Conservation (phyloP, 2,329 filamentous ascomycete species). For the Pseudocercospora macadamiae region DNA sequence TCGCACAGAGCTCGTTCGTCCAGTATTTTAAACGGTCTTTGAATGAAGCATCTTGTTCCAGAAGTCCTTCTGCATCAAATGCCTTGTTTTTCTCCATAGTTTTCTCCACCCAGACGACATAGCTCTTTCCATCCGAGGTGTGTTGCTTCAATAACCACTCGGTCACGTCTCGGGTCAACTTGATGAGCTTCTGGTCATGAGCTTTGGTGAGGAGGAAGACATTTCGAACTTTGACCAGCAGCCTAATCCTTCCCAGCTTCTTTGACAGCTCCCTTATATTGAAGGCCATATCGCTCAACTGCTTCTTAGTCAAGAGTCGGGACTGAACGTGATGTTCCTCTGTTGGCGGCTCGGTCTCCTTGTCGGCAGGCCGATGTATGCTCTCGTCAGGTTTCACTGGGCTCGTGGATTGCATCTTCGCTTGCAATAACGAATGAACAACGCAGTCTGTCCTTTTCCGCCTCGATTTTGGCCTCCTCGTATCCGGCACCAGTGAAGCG, state of each 20-base stretch:
- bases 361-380: conserved; percentile 45
- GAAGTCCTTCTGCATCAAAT: conserved; percentile 73
- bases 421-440: conserved; percentile 62
- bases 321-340: conserved; percentile 54
- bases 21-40: conserved; percentile 74
- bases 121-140: conserved; percentile 64
- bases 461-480: conserved; percentile 42
- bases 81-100: conserved; percentile 69
- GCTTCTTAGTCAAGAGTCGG: conserved; percentile 89
- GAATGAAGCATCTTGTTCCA: conserved; percentile 62
- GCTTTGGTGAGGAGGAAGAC: conserved; percentile 91
- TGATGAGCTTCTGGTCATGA: conserved; percentile 80
- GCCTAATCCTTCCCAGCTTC: conserved; percentile 77
- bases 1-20: conserved; percentile 76
- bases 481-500: conserved; percentile 53
- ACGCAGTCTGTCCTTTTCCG: conserved; percentile 59
- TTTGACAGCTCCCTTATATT: conserved; percentile 89
- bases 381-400: conserved; percentile 26
- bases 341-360: conserved; percentile 40
- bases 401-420: conserved; percentile 42
- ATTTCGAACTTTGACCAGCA: conserved; percentile 78
- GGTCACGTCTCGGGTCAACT: conserved; percentile 74
- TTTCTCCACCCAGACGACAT: conserved; percentile 79
- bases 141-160: conserved; percentile 74
- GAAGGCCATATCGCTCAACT: conserved; percentile 96